A percentile compares a stretch with the other conserved stretches of the same genome.
Evolutionary conservation across 257 asterid species (phyloP).

Genomic region (Gynochthodes officinalis): DNA sequence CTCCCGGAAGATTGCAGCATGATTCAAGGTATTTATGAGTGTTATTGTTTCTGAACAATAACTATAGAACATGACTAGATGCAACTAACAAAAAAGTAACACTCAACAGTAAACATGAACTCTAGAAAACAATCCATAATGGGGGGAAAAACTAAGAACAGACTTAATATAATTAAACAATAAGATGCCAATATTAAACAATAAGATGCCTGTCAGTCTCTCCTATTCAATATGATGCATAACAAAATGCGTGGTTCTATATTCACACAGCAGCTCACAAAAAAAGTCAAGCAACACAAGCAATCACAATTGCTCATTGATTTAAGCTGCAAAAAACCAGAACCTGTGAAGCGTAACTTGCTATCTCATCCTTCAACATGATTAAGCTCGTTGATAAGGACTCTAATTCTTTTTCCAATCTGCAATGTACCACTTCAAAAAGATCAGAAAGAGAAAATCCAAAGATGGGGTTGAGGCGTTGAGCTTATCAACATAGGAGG

Average conservation of each 20-base stretch:
- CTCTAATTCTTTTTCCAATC: slow-evolving; percentile 68
- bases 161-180: neutral
- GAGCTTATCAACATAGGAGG: neutral
- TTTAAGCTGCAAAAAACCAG: slow-evolving; percentile 1
- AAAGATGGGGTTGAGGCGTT: neutral
- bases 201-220: neutral
- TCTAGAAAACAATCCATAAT: too few species aligned
- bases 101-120: neutral
- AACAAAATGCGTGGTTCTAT: neutral
- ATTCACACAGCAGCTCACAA: neutral
- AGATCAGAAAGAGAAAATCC: slow-evolving; percentile 22
- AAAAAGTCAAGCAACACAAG: neutral
- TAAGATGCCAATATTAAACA: neutral
- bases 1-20: neutral
- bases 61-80: neutral
- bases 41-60: neutral
- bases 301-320: neutral
- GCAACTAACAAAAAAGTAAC: neutral
- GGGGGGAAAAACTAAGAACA: neutral
- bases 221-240: neutral
- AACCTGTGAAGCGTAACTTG: slow-evolving; percentile 50
- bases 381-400: slow-evolving; percentile 31
- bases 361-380: slow-evolving; percentile 41
- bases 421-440: slow-evolving; percentile 31
- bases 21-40: neutral